Evolutionary conservation across 192 early-diverging fungal genomes (phyloP), one percentile per base, ranked within the genome.

Genomic region (Thoreauomyces humboldtii): DNA sequence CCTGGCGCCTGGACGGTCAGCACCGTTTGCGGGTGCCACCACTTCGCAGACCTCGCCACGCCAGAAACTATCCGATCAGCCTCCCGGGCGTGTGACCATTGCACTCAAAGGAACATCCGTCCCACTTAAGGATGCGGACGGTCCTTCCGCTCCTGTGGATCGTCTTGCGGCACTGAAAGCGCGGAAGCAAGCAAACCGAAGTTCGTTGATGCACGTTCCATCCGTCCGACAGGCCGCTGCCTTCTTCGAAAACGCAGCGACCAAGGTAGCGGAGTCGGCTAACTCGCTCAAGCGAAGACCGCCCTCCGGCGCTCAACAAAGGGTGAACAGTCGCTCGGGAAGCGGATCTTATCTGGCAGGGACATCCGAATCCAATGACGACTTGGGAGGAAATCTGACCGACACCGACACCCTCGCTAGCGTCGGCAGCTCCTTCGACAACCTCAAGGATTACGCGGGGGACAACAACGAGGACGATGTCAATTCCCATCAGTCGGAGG

Each of bases 221-320:
- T 66, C 64, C 21, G 64, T 66, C 15, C 64, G 54, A 28, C 19
- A 42, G 9, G 54, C 64, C 4, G 44, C 64, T 29, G 43, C 9
- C 17, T 66, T 66, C 19, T 66, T 66, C 27, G 64, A 66, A 25
- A 33, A 42, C 33, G 58, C 37, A 31, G 58, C 57, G 29, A n/a
- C 24, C 24, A 35, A 66, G 34, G 64, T 51, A 5, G 21, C 64
- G 5, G 64, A 66, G 51, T 57, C 53, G 29, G 64, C 64, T 15
- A 55, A 66, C 7, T 0, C 62, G 14, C 62, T 64, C 48, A 50
- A 54, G 35, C 50, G 50, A 14, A 24, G 25, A 15, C 24, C 62
- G 62, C 11, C 51, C 56, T 47, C 32, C 14, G 38, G 17, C 38
- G 38, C 11, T 12, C 9, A 9, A 17, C 17, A 17, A 12, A 17